A percentile compares a stretch with the other conserved stretches of the same genome.
Conservation (phyloP, 1,284 basidiomycete species). For the Somion occarium region DNA sequence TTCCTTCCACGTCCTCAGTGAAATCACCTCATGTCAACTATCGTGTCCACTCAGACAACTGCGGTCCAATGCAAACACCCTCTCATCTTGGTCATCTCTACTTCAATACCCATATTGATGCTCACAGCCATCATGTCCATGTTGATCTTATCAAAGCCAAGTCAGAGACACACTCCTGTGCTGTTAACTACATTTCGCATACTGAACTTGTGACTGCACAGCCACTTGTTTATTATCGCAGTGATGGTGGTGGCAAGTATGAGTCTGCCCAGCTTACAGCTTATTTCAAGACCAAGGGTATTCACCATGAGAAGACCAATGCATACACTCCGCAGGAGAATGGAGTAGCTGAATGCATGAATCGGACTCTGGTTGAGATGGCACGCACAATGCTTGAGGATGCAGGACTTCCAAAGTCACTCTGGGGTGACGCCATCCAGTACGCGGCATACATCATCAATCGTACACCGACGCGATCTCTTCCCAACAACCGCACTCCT, state of each 20-base stretch:
- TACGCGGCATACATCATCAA: constrained; percentile 16
- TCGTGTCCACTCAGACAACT: constrained; percentile 25
- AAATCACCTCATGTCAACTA: constrained; percentile 6
- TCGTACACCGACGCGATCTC: constrained; percentile 10
- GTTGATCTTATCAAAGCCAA: constrained; percentile 12
- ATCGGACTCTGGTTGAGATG: constrained; percentile 25
- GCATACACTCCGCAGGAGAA: constrained; percentile 19
- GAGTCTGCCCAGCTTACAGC: constrained; percentile 3
- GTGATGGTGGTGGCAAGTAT: constrained; percentile 13
- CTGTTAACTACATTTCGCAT: constrained; percentile 8
- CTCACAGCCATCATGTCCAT: constrained; percentile 5
- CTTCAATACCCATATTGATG: constrained; percentile 13
- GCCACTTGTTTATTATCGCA: constrained; percentile 30
- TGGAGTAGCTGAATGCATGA: constrained; percentile 23
- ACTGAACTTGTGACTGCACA: constrained; percentile 27
- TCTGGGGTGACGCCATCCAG: constrained; percentile 26
- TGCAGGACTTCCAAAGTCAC: constrained; percentile 20
- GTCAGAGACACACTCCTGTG: constrained; percentile 4
- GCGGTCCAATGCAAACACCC: constrained; percentile 13
- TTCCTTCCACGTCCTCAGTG: constrained; percentile 6
- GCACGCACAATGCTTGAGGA: constrained; percentile 22
- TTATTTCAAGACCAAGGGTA: constrained; percentile 10
- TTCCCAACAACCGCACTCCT: constrained; percentile 14
- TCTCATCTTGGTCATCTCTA: constrained; percentile 8
- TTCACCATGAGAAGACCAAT: constrained; percentile 14